A percentile compares a stretch with the other conserved stretches of the same genome.
phyloP scores from a whole-genome alignment of 441 rosid species.

The Daphne laureola region DNA sequence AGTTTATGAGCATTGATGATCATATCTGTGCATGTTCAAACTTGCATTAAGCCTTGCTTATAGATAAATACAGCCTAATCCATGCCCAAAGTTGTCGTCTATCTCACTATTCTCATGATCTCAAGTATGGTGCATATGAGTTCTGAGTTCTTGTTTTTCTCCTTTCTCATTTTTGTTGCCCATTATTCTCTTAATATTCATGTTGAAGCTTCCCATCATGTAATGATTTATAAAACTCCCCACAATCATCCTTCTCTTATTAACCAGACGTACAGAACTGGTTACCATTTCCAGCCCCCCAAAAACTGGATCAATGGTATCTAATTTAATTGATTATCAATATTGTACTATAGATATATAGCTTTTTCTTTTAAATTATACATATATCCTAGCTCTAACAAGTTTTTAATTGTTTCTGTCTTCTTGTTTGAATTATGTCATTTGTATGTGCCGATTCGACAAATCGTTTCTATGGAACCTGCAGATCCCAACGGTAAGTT shows the following conservation, averaged over 20 bases:
- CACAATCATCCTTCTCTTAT: conserved; percentile 17
- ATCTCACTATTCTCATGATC: too few species aligned
- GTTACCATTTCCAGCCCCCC: conserved; percentile 74
- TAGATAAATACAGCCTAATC: too few species aligned
- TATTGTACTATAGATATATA: too few species aligned
- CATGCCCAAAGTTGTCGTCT: too few species aligned
- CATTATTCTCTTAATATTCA: neutral
- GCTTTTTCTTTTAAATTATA: too few species aligned
- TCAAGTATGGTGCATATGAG: too few species aligned
- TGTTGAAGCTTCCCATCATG: conserved; percentile 56
- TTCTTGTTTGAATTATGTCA: too few species aligned
- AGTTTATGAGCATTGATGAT: too few species aligned
- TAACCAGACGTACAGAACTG: conserved; percentile 62
- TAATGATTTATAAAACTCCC: conserved; percentile 17
- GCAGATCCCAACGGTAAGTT: conserved; percentile 88
- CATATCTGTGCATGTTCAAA: too few species aligned
- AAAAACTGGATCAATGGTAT: conserved; percentile 90
- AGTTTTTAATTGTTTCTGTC: conserved; percentile 12
- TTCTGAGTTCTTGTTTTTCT: neutral
- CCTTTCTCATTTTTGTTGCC: neutral
- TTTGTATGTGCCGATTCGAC: too few species aligned
- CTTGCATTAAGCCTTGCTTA: too few species aligned
- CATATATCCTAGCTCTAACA: neutral
- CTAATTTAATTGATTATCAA: too few species aligned
- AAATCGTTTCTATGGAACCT: conserved; percentile 5